phyloP scores from a whole-genome alignment of 441 rosid genomes.

The Hura crepitans region DNA sequence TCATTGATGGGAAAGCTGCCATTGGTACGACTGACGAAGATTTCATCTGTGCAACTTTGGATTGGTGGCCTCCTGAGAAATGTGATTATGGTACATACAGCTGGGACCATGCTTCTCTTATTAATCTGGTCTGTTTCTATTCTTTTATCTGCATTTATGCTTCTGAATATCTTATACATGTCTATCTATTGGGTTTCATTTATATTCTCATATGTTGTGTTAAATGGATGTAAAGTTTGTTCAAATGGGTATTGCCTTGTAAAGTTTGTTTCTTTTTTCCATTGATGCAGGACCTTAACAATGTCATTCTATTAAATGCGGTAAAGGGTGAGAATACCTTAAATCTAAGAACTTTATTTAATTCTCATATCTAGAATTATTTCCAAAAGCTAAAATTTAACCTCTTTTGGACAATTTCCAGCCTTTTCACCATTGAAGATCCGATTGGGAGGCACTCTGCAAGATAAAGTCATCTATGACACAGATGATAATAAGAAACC shows the following conservation, averaged over 20 bases:
- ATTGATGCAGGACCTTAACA: slow-evolving; percentile 64
- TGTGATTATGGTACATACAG: slow-evolving; percentile 92
- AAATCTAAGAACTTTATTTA: background rate
- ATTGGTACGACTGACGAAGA: slow-evolving; percentile 75
- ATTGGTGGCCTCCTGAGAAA: slow-evolving; percentile 99
- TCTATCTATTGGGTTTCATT: background rate
- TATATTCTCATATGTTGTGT: background rate
- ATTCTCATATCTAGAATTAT: background rate
- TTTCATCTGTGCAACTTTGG: slow-evolving; percentile 87
- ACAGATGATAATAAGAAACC: slow-evolving; percentile 49
- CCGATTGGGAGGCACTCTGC: slow-evolving; percentile 88
- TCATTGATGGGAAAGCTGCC: slow-evolving; percentile 47
- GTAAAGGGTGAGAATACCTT: slow-evolving; percentile 48
- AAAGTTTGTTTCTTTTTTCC: slow-evolving; percentile 10
- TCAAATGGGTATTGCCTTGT: slow-evolving; percentile 1
- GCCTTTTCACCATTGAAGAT: slow-evolving; percentile 90
- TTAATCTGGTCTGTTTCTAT: slow-evolving; percentile 58
- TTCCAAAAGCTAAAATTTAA: background rate
- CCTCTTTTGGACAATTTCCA: slow-evolving; percentile 29
- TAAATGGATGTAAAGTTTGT: background rate
- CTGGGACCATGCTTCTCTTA: slow-evolving; percentile 84
- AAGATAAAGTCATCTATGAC: slow-evolving; percentile 73
- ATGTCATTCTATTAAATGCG: slow-evolving; percentile 61
- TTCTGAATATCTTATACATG: background rate
- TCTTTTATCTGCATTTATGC: background rate